Percentiles rank a stretch among this genome's conserved stretches.
phyloP scores from a whole-genome alignment of 768 basidiomycete species.

The Trametes coccinea region DNA sequence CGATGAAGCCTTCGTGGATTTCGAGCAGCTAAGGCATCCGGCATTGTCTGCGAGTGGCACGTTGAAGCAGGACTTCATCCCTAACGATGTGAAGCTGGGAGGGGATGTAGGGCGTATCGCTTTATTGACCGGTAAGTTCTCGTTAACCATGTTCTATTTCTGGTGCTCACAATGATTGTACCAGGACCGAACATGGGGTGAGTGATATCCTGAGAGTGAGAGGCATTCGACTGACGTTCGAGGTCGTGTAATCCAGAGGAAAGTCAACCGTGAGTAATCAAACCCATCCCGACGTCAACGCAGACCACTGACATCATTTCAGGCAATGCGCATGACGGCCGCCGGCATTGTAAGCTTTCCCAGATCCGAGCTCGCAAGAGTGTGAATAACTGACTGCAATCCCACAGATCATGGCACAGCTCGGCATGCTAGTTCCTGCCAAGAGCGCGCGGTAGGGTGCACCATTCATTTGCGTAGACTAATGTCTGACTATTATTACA shows the following conservation, averaged over 20 bases:
- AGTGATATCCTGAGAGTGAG: slow-evolving; percentile 31
- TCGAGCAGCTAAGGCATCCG: slow-evolving; percentile 88
- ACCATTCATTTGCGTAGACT: neutral
- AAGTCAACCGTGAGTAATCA: slow-evolving; percentile 63
- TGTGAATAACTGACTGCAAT: neutral
- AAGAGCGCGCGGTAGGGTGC: slow-evolving; percentile 62
- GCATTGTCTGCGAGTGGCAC: slow-evolving; percentile 67
- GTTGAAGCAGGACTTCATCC: slow-evolving; percentile 75
- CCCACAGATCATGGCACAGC: slow-evolving; percentile 81
- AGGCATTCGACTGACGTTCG: slow-evolving; percentile 1
- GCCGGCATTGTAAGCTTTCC: slow-evolving; percentile 71
- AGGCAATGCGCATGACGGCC: slow-evolving; percentile 95
- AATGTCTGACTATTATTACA: neutral
- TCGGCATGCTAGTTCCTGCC: slow-evolving; percentile 96
- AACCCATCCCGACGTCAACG: neutral
- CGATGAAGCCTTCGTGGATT: slow-evolving; percentile 80
- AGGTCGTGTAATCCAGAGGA: slow-evolving; percentile 44
- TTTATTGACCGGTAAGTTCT: slow-evolving; percentile 70
- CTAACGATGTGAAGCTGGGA: slow-evolving; percentile 89
- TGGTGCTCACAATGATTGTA: neutral
- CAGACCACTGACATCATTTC: slow-evolving; percentile 13
- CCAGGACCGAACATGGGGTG: slow-evolving; percentile 88
- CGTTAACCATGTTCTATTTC: neutral
- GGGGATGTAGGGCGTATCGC: slow-evolving; percentile 73
- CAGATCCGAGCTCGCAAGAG: too few species aligned